Base-by-base conservation (phyloP, 2,329 filamentous ascomycete genomes). In the Didymella lethalis region DNA sequence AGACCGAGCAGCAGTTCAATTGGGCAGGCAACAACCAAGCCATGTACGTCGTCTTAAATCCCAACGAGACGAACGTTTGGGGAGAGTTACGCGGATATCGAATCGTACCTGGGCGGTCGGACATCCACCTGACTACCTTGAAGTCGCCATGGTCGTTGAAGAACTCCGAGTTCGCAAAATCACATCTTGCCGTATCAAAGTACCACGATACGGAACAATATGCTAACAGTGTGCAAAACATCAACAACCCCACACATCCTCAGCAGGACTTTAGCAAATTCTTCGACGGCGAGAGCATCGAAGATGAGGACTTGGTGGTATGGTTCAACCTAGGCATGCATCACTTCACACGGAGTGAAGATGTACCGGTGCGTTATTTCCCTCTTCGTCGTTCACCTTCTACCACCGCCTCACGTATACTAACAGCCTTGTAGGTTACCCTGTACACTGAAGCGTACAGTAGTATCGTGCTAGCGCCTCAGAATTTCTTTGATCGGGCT, bases 261-360 rank as follows among this genome's bases (percentile, higher is more conserved):
- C 36, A 78, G 49, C 74, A 81, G 41, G 77, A 85, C 65, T 86
- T 86, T 63, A 68, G 69, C 54, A 78, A 80, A 28, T 85, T 85
- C 71, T 81, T 84, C 43, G 72, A 84, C 61, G 76, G 72, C 31
- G 81, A 85, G 65, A 67, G 68, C 58, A 64, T 80, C 4, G 77
- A 79, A 20, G 71, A 76, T 29, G 74, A 78, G 54, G 76, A 78
- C 57, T 25, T 74, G 3, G 81, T 84, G 1, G 58, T 83, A 4
- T 84, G 80, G 74, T 80, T 84, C 66, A 84, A 84, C 61, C 69
- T 85, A 6, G 82, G 82, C 38, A 81, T 82, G 68, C 82, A 84
- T 65, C 65, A 78, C 43, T 63, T 58, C 26, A 60, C 56, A 0
- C 50, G 59, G 3, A 61, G 56, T 44, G 56, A 48, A 23, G 41